A percentile compares a stretch with the other conserved stretches of the same genome.
phyloP scores from a whole-genome alignment of 2,329 filamentous ascomycete species.

The Juglanconis sp. region DNA sequence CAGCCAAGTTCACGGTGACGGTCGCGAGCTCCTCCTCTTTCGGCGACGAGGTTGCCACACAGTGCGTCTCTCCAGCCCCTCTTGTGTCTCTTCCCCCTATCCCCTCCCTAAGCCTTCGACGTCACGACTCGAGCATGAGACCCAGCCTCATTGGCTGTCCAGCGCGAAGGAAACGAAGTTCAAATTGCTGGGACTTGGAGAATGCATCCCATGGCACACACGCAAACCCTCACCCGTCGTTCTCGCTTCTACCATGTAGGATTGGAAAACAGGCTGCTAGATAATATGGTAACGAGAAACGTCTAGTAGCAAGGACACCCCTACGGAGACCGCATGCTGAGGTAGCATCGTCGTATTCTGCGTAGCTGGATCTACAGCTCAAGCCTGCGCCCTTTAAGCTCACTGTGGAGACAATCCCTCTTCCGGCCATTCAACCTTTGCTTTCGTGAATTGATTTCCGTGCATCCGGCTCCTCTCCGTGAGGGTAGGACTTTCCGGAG shows the following conservation, averaged over 20 bases:
- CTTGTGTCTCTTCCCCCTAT: neutral
- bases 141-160: conserved; percentile 12
- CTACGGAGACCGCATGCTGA: conserved; percentile 4
- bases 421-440: neutral
- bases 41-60: conserved; percentile 2
- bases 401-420: neutral
- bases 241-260: too few species aligned
- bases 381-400: neutral
- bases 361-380: conserved; percentile 3
- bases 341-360: conserved; percentile 1
- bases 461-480: conserved; percentile 1
- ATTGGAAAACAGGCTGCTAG: too few species aligned
- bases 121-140: conserved; percentile 14
- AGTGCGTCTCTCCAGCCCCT: conserved; percentile 4
- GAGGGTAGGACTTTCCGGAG: neutral
- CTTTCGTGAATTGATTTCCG: neutral
- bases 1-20: neutral
- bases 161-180: neutral
- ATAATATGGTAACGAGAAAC: neutral
- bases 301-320: conserved; percentile 11
- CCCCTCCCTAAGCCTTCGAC: conserved; percentile 15
- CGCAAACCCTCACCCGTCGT: neutral
- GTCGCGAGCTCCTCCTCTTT: neutral
- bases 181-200: neutral
- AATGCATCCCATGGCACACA: neutral